Conservation (phyloP, 2,329 filamentous ascomycete genomes). For the Fusarium sp. region DNA sequence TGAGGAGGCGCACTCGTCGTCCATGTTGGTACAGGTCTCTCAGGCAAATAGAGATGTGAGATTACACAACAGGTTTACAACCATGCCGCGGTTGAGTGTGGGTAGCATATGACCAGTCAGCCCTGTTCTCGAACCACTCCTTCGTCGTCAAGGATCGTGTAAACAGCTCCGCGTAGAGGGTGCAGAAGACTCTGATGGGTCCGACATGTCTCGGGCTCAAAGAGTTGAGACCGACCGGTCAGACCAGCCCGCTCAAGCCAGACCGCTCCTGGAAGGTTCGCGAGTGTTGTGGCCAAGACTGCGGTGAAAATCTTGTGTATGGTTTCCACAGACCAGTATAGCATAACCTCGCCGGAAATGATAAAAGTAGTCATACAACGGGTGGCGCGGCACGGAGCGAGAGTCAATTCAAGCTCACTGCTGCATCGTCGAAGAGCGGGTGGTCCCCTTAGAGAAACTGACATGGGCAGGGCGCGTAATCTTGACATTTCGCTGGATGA, state of each 20-base stretch:
- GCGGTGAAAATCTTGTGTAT: not conserved
- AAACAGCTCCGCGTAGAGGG: constrained; percentile 22
- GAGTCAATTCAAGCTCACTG: constrained; percentile 33
- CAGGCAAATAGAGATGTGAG: constrained; percentile 31
- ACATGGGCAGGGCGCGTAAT: constrained; percentile 62
- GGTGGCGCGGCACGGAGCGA: constrained; percentile 51
- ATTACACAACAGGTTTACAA: constrained; percentile 38
- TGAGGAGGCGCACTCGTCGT: constrained; percentile 10
- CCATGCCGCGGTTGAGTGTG: constrained; percentile 31
- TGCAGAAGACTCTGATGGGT: not conserved
- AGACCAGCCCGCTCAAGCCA: constrained; percentile 11
- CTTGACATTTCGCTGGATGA: constrained; percentile 58
- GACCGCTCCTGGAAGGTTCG: constrained; percentile 1
- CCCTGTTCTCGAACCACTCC: not conserved
- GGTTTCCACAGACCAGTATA: not conserved
- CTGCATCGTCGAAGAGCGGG: constrained; percentile 11
- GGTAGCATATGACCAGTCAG: constrained; percentile 26
- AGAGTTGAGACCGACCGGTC: constrained; percentile 15
- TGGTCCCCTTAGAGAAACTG: constrained; percentile 27
- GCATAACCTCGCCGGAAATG: not conserved
- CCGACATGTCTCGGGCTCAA: constrained; percentile 11
- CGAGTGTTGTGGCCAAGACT: not conserved
- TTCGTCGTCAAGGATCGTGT: constrained; percentile 15
- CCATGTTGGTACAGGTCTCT: constrained; percentile 7
- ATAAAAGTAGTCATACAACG: constrained; percentile 9